phyloP scores from a whole-genome alignment of 768 basidiomycete genomes.

The Suillus plorans region DNA sequence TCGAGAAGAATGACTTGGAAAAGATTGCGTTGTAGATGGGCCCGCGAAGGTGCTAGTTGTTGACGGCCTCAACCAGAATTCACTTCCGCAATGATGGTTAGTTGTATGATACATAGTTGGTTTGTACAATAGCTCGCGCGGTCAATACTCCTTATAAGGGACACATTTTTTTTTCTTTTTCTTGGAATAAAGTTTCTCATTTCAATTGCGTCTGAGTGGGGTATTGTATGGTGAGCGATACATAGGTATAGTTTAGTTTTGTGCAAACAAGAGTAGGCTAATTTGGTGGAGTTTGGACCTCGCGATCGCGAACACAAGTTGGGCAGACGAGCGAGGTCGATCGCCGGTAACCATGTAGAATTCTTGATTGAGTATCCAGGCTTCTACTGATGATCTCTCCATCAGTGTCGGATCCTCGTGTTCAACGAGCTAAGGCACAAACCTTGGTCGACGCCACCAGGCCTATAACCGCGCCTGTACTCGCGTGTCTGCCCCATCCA shows the following conservation, averaged over 20 bases:
- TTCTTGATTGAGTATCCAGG: background rate
- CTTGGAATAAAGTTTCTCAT: background rate
- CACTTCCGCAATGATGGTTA: background rate
- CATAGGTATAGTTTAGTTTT: background rate
- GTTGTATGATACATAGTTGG: background rate
- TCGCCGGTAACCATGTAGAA: too few relatives aligned
- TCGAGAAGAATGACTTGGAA: conserved; percentile 32
- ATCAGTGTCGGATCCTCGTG: background rate
- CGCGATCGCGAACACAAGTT: background rate
- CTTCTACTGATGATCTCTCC: background rate
- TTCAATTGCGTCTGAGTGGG: background rate
- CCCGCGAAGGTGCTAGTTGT: too few relatives aligned
- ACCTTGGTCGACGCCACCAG: background rate
- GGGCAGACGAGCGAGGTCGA: background rate
- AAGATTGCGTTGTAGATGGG: background rate
- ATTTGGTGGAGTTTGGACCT: background rate
- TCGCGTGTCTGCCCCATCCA: background rate
- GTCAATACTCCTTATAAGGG: background rate
- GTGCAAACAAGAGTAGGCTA: background rate
- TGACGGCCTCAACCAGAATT: too few relatives aligned
- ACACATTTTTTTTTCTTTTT: background rate
- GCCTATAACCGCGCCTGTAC: background rate
- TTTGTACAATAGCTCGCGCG: background rate
- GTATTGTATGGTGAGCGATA: background rate
- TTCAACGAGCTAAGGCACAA: background rate